Evolutionary conservation across 1,284 basidiomycete genomes (phyloP).

Genomic region (Stygiomarasmius scandens): DNA sequence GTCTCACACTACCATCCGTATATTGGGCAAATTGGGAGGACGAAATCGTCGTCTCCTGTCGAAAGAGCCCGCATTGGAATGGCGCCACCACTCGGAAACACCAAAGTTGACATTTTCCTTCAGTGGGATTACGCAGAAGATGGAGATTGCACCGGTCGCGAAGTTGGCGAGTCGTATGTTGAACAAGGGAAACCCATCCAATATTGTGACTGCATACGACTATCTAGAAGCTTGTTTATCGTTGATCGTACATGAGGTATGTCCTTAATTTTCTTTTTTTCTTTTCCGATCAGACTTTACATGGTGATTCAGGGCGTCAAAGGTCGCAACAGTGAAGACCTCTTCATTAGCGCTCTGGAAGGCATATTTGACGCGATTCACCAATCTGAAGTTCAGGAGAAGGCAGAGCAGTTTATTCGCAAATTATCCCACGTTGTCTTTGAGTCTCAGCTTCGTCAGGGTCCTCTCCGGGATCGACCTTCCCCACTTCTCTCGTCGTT

Average conservation of each 20-base stretch:
- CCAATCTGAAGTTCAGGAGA: constrained; percentile 67
- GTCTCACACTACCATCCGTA: constrained; percentile 94
- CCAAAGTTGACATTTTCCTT: constrained; percentile 78
- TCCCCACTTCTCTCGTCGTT: constrained; percentile 69
- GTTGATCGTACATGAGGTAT: constrained; percentile 77
- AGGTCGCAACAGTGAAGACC: constrained; percentile 75
- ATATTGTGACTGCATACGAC: constrained; percentile 78
- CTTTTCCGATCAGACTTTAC: constrained; percentile 8
- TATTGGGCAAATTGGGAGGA: constrained; percentile 96
- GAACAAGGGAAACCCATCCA: constrained; percentile 55
- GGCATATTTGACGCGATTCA: constrained; percentile 82
- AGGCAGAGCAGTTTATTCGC: constrained; percentile 70
- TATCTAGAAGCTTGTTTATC: constrained; percentile 79
- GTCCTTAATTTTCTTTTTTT: constrained; percentile 3
- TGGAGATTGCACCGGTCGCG: constrained; percentile 78
- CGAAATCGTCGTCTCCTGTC: constrained; percentile 88
- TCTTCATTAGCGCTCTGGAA: constrained; percentile 73
- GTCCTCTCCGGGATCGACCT: constrained; percentile 59
- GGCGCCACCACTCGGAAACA: constrained; percentile 68
- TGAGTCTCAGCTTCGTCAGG: constrained; percentile 62
- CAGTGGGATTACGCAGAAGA: constrained; percentile 65
- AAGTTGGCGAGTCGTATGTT: constrained; percentile 73
- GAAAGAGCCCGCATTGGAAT: constrained; percentile 80
- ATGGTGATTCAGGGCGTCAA: constrained; percentile 59
- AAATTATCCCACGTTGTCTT: constrained; percentile 75